Base-by-base conservation (phyloP, 805 yeast species). In the Candida qinlingensis region DNA sequence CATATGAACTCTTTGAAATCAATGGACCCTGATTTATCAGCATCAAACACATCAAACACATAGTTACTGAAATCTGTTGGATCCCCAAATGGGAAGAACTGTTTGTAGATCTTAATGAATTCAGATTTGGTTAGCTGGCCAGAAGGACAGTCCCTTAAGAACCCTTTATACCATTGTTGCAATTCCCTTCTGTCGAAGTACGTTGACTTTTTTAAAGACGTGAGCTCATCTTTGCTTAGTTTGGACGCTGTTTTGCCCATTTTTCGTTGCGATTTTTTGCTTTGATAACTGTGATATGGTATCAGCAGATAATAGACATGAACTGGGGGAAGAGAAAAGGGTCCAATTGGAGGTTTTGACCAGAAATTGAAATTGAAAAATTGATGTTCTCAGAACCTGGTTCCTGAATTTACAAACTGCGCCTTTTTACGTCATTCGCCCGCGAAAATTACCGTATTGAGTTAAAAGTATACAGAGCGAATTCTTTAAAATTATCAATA, bases 161-260 rank as follows among this genome's bases (percentile, higher is more conserved):
- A 94, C 3, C 98, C 98, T 64, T 92, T 92, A 64, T 92, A 92
- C 99, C 99, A 94, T 63, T 92, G 99, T 66, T 94, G 98, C 40
- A 94, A 77, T 64, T 94, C 99, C 54, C 96, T 76, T 46, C 91
- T 81, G 62, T 92, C 96, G 62, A 94, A 94, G 60, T 89, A 85
- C 0, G 99, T 94, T 27, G 90, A 85, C 61, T 81, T 83, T 63
- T 85, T 86, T 50, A 94, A 77, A 47, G 85, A 82, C 46, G 86
- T 77, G 43, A 94, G 76, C 59, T 94, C 98, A 57, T 94, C 98
- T 59, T 85, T 89, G 13, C 96, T 85, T 43, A 94, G 70, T 63
- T 91, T 94, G 27, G 97, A 89, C 7, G 96, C 92, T 33, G 96
- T 85, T 59, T 90, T 91, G 11, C 99, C 99, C 99, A 94, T 92